Conservation (phyloP, 768 basidiomycete genomes). For the Mycena kentingensis region DNA sequence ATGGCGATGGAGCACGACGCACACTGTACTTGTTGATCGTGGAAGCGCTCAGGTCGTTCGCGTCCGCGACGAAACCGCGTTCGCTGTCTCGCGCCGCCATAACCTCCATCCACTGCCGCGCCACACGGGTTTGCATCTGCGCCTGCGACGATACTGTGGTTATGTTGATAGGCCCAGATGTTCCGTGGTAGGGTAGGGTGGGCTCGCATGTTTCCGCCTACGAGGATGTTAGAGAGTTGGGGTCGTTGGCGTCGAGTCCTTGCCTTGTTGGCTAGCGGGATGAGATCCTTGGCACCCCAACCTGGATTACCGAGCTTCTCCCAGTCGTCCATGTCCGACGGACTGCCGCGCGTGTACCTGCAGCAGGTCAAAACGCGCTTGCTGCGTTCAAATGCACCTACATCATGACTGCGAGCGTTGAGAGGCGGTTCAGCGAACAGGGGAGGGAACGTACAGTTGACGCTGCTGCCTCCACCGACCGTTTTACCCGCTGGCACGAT, state of each 20-base stretch:
- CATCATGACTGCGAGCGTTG: conserved; percentile 41
- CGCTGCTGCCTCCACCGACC: conserved; percentile 62
- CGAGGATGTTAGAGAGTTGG: no score
- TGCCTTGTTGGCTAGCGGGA: conserved; percentile 63
- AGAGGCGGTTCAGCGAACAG: neutral
- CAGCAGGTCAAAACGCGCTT: neutral
- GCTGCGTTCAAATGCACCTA: conserved; percentile 21
- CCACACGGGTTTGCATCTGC: conserved; percentile 41
- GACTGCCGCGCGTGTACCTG: conserved; percentile 51
- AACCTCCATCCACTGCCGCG: conserved; percentile 48
- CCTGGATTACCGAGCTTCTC: conserved; percentile 53
- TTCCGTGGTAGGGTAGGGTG: conserved; percentile 44
- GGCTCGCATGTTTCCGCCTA: conserved; percentile 46
- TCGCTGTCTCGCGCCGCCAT: conserved; percentile 50
- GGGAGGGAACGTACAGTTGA: conserved; percentile 50
- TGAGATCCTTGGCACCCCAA: conserved; percentile 59
- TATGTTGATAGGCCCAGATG: conserved; percentile 50
- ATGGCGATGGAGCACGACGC: no score
- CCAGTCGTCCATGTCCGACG: conserved; percentile 72
- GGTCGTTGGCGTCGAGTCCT: neutral
- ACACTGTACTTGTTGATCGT: conserved; percentile 52
- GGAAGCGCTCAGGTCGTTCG: conserved; percentile 43
- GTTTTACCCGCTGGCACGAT: conserved; percentile 49
- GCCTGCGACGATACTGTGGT: conserved; percentile 30
- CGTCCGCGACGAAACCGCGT: conserved; percentile 46